A percentile compares a stretch with the other conserved stretches of the same genome.
phyloP scores from a whole-genome alignment of 1,284 basidiomycete species.

The Cryptococcus maquisensis region DNA sequence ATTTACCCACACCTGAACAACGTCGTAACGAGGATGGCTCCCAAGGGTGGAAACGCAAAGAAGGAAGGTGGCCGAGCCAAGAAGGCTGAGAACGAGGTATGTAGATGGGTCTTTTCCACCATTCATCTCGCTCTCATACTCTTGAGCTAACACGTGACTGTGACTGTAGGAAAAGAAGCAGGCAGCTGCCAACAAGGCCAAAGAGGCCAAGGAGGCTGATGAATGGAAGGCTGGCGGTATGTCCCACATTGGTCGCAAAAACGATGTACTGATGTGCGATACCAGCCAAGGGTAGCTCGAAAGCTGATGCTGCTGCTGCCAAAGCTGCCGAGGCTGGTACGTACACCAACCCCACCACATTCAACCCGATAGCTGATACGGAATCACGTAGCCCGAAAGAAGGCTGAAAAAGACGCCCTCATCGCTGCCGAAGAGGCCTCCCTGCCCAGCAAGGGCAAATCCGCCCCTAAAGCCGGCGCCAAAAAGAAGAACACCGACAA shows the following conservation, averaged over 20 bases:
- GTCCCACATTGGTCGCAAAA: constrained; percentile 6
- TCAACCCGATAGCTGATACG: not conserved
- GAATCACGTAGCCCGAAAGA: constrained; percentile 48
- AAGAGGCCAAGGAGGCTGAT: constrained; percentile 62
- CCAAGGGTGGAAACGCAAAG: constrained; percentile 76
- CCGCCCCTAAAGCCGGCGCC: constrained; percentile 37
- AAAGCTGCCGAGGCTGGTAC: constrained; percentile 35
- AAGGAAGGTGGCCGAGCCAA: constrained; percentile 81
- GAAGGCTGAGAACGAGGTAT: constrained; percentile 87
- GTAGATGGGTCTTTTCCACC: constrained; percentile 35
- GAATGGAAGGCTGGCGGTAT: constrained; percentile 71
- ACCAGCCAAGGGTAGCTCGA: constrained; percentile 51
- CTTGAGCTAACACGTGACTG: too few species aligned
- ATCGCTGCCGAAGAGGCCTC: constrained; percentile 77
- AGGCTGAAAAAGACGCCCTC: constrained; percentile 52
- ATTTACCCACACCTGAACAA: too few species aligned
- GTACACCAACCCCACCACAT: not conserved
- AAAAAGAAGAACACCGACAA: constrained; percentile 25
- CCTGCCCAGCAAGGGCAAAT: constrained; percentile 60
- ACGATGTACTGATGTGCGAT: constrained; percentile 1
- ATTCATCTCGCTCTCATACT: not conserved
- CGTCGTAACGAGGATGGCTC: constrained; percentile 59
- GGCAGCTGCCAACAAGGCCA: constrained; percentile 25
- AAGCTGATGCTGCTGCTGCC: constrained; percentile 60
- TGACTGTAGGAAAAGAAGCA: constrained; percentile 28